Evolutionary conservation across 768 basidiomycete genomes (phyloP).

Genomic region (Cantharellus cinnabarinus): DNA sequence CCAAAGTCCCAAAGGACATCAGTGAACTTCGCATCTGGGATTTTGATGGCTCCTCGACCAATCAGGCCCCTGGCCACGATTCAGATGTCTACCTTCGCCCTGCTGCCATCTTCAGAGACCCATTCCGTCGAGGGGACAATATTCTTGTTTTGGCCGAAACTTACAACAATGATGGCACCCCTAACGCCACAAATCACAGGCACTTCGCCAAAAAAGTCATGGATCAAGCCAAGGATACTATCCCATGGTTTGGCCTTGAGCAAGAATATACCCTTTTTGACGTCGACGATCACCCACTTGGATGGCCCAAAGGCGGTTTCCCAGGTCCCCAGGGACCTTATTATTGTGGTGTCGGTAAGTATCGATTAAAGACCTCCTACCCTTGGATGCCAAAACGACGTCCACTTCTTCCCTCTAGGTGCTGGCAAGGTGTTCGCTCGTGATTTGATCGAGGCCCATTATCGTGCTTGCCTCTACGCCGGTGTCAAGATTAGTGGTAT

Average conservation of each 20-base stretch:
- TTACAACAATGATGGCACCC: conserved; percentile 98
- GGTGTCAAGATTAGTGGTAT: conserved; percentile 98
- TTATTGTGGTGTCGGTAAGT: conserved; percentile 93
- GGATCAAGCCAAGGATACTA: conserved; percentile 62
- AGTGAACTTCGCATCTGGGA: conserved; percentile 93
- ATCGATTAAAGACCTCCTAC: not conserved
- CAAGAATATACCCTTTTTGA: conserved; percentile 99
- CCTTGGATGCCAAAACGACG: not conserved
- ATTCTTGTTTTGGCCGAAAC: conserved; percentile 92
- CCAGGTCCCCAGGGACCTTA: conserved; percentile 98
- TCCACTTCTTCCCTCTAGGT: conserved; percentile 24
- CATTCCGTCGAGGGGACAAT: conserved; percentile 97
- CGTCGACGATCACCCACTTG: conserved; percentile 70
- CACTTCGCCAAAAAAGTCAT: conserved; percentile 88
- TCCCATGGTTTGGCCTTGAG: conserved; percentile 96
- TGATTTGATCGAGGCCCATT: conserved; percentile 97
- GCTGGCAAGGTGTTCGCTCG: conserved; percentile 96
- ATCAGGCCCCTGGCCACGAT: conserved; percentile 87
- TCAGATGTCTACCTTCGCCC: conserved; percentile 98
- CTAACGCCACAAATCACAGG: conserved; percentile 91
- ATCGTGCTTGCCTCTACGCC: conserved; percentile 85
- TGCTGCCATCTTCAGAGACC: conserved; percentile 93
- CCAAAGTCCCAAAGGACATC: conserved; percentile 71
- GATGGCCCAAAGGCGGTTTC: conserved; percentile 99
- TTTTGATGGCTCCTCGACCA: conserved; percentile 95